Conservation (phyloP, 108 stramenopile species). For the Pseudonitzschia multiseries region DNA sequence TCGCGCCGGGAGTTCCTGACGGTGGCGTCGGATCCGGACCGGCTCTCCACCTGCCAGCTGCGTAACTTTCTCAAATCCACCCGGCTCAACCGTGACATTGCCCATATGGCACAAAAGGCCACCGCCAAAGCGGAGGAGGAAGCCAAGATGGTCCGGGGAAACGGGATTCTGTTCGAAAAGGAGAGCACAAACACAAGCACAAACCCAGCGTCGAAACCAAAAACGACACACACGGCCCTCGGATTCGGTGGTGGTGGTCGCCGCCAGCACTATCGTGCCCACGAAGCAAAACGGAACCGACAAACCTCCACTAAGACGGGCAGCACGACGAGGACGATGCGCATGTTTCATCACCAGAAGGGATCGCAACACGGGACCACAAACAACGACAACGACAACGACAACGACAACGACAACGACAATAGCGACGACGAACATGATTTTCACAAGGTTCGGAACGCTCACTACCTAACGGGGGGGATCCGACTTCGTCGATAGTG, state of each 20-base stretch:
- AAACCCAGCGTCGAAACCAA: neutral
- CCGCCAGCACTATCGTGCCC: conserved; percentile 6
- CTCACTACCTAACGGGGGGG: neutral
- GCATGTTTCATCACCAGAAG: conserved; percentile 18
- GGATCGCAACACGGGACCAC: neutral
- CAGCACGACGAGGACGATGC: neutral
- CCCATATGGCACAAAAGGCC: conserved; percentile 42
- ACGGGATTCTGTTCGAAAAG: conserved; percentile 22
- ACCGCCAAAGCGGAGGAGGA: conserved; percentile 13
- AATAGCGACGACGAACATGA: conserved; percentile 1
- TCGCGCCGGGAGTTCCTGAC: conserved; percentile 89
- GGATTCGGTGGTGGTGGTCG: neutral
- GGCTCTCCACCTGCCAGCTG: conserved; percentile 88
- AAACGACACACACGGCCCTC: too few relatives aligned
- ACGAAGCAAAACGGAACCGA: neutral
- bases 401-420: neutral
- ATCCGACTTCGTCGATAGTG: conserved; percentile 3
- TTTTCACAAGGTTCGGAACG: conserved; percentile 1
- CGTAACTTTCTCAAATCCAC: conserved; percentile 84
- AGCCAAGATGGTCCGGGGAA: neutral
- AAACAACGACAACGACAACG: conserved; percentile 9
- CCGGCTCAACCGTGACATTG: conserved; percentile 60
- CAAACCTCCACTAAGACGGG: neutral
- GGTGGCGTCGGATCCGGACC: conserved; percentile 85
- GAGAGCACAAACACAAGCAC: neutral